Evolutionary conservation across 2,329 filamentous ascomycete genomes (phyloP).

Genomic region (Talaromyces albobiverticillius): DNA sequence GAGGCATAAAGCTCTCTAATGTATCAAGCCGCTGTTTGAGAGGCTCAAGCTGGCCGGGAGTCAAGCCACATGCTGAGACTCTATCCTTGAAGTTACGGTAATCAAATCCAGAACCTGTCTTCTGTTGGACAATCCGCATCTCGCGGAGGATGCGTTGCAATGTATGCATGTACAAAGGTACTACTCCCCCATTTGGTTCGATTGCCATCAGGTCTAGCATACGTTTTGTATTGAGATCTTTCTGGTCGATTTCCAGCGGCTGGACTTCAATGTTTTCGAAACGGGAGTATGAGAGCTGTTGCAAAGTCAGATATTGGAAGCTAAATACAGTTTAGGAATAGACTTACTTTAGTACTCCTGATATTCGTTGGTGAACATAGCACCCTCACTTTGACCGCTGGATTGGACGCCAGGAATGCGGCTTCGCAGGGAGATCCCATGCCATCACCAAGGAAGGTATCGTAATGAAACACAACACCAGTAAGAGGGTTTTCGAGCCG

Average conservation of each 20-base stretch:
- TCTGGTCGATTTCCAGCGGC: constrained; percentile 21
- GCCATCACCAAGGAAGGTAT: constrained; percentile 39
- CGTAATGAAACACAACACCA: constrained; percentile 57
- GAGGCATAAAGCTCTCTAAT: constrained; percentile 43
- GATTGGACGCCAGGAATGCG: constrained; percentile 29
- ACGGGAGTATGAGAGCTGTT: constrained; percentile 31
- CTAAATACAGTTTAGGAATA: constrained; percentile 33
- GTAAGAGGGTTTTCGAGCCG: constrained; percentile 47
- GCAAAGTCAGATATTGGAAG: background rate
- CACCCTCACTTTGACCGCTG: constrained; percentile 45
- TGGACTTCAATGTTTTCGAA: background rate
- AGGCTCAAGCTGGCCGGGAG: constrained; percentile 49
- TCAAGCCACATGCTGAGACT: constrained; percentile 39
- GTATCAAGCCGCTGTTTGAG: constrained; percentile 60
- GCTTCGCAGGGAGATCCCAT: constrained; percentile 50
- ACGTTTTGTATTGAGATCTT: constrained; percentile 50
- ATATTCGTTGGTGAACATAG: constrained; percentile 53
- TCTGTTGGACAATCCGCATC: too few species aligned
- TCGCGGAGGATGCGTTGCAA: background rate
- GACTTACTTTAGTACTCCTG: constrained; percentile 31
- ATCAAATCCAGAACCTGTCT: constrained; percentile 33
- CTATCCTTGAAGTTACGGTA: constrained; percentile 44
- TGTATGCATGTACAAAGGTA: constrained; percentile 53
- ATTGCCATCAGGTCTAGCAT: constrained; percentile 58
- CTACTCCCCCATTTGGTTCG: constrained; percentile 31